phyloP scores from a whole-genome alignment of 1,284 basidiomycete genomes.

The Tausonia pullulans region DNA sequence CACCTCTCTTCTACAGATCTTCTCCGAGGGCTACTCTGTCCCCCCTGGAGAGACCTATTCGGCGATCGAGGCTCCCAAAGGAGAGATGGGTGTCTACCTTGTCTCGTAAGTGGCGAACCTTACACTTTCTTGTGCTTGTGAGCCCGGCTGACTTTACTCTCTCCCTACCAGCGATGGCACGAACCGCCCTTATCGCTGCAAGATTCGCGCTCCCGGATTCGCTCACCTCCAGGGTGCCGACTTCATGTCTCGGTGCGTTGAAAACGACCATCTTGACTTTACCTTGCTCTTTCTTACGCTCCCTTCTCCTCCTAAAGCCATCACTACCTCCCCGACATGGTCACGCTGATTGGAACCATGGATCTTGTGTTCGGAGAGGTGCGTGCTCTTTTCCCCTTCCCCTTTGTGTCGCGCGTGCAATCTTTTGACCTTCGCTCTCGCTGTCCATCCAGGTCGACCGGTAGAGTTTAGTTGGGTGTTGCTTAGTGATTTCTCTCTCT shows the following conservation, averaged over 20 bases:
- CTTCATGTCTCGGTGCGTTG: conserved; percentile 74
- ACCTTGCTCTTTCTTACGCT: conserved; percentile 16
- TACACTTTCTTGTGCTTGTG: neutral
- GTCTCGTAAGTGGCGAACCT: conserved; percentile 52
- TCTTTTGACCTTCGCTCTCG: too few species aligned
- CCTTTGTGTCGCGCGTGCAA: too few species aligned
- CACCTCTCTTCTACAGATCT: conserved; percentile 46
- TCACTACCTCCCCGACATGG: conserved; percentile 83
- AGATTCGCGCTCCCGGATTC: conserved; percentile 87
- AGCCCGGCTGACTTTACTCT: neutral
- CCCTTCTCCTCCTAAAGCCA: conserved; percentile 47
- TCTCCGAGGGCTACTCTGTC: conserved; percentile 96
- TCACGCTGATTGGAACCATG: conserved; percentile 91
- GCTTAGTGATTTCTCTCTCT: neutral
- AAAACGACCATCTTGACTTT: conserved; percentile 26
- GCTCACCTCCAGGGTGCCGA: conserved; percentile 84
- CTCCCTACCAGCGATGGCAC: conserved; percentile 16
- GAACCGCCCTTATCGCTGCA: conserved; percentile 58
- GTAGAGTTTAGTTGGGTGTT: too few species aligned
- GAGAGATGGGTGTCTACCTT: conserved; percentile 94
- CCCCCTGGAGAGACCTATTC: conserved; percentile 94
- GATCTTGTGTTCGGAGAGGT: conserved; percentile 69
- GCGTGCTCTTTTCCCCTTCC: conserved; percentile 15
- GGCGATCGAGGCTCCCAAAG: conserved; percentile 97
- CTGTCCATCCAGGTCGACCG: too few species aligned